Evolutionary conservation across 805 yeast species (phyloP).

Genomic region (Dipodascopsis tothii): DNA sequence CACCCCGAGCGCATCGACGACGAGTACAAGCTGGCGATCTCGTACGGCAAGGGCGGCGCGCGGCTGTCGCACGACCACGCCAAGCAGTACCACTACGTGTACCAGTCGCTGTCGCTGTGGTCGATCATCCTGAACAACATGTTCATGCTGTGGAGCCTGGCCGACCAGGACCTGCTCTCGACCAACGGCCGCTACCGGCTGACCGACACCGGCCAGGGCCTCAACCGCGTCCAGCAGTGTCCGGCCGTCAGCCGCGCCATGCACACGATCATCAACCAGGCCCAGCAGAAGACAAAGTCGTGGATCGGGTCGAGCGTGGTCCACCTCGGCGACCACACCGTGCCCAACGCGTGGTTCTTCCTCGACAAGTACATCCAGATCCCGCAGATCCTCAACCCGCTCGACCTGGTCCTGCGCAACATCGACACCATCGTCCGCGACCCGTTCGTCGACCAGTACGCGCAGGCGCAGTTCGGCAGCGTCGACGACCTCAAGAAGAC

Average conservation of each 20-base stretch:
- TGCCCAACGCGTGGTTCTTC: constrained; percentile 74
- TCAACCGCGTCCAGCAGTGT: constrained; percentile 67
- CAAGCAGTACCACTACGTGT: constrained; percentile 66
- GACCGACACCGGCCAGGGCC: constrained; percentile 72
- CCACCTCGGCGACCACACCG: constrained; percentile 76
- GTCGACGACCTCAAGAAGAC: constrained; percentile 44
- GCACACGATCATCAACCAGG: constrained; percentile 60
- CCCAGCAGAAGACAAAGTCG: constrained; percentile 48
- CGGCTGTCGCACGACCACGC: constrained; percentile 66
- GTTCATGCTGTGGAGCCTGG: constrained; percentile 68
- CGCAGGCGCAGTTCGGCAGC: constrained; percentile 51
- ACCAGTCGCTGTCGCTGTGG: constrained; percentile 70
- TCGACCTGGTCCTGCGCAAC: constrained; percentile 49
- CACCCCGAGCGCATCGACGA: constrained; percentile 35
- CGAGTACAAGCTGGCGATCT: constrained; percentile 37
- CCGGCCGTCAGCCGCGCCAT: constrained; percentile 62
- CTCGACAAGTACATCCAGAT: constrained; percentile 74
- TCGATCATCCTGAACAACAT: constrained; percentile 69
- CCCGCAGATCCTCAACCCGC: constrained; percentile 67
- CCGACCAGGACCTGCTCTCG: constrained; percentile 63
- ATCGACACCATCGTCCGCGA: constrained; percentile 50
- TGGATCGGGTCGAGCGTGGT: constrained; percentile 81
- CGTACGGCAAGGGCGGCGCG: constrained; percentile 60
- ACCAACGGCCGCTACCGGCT: constrained; percentile 47
- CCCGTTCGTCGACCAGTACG: constrained; percentile 42